Evolutionary conservation across 2,329 filamentous ascomycete genomes (phyloP), one percentile per base, ranked within the genome.

Genomic region (Balansia obtecta): DNA sequence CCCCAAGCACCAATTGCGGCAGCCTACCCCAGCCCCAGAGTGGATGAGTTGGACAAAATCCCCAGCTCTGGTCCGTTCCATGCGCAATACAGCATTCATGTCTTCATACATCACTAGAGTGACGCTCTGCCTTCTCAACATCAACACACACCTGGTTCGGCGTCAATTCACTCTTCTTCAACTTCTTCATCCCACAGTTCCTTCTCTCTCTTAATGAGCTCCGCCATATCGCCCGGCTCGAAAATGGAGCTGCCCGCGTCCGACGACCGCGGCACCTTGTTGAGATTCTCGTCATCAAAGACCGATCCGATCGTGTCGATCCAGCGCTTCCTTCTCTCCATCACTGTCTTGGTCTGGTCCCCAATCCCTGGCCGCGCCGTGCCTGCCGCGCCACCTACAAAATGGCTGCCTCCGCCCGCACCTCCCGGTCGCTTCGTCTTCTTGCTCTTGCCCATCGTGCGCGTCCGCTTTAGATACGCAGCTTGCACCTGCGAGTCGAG

Each of bases 401-500:
- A 61, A 68, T 88, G 77, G 60, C 79, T 82, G 44, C 84, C 85
- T 53, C 83, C 86, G 22, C 84, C 83, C 2, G 85, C 83, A 49
- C 85, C 87, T 43, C 86, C 86, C 2, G 82, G 83, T 4, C 84
- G 74, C 64, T 94, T 91, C 51, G 89, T 84, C 70, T 95, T 95
- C 67, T 94, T 94, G 66, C 82, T 88, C 71, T 97, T 94, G 65
- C 90, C 88, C 69, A 97, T 85, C 0, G 88, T 95, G 45, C 93
- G 83, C 30, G 91, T 97, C 22, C 93, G 86, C 71, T 98, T 98
- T 43, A 95, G 82, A 63, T 97, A 98, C 3, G 93, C 91, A 48
- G 88, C 85, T 63, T 97, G 90, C 41, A 97, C 89, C 64, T 97
- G 93, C 41, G 83, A 82, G 71, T 98, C 93, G 20, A 98, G 82